A percentile compares a stretch with the other conserved stretches of the same genome.
phyloP scores from a whole-genome alignment of 768 basidiomycete species.

The Lactarius akahatsu region DNA sequence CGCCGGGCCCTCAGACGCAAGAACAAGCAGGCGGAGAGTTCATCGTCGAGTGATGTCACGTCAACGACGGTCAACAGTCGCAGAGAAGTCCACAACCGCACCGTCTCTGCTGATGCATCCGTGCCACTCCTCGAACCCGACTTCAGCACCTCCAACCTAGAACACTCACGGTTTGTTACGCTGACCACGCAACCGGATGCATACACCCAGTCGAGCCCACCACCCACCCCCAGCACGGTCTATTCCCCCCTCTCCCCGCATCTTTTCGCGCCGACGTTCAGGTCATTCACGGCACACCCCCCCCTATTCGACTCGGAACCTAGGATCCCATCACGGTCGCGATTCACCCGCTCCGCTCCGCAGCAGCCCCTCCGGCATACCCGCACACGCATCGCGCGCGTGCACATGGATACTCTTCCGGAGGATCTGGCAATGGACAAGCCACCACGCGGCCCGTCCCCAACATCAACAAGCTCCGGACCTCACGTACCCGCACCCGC shows the following conservation, averaged over 20 bases:
- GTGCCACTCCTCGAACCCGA: constrained; percentile 27
- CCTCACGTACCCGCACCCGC: constrained; percentile 3
- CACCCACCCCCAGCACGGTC: neutral
- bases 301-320: constrained; percentile 14
- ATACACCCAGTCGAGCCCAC: neutral
- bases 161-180: constrained; percentile 4
- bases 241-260: neutral
- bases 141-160: neutral
- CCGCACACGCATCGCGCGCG: constrained; percentile 21
- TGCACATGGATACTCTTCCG: constrained; percentile 27
- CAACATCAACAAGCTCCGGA: constrained; percentile 1
- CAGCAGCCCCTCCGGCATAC: constrained; percentile 25
- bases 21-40: neutral
- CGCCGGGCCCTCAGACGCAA: constrained; percentile 19
- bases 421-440: constrained; percentile 18
- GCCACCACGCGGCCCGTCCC: constrained; percentile 12
- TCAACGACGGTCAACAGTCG: constrained; percentile 10
- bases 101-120: constrained; percentile 25
- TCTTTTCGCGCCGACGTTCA: constrained; percentile 22
- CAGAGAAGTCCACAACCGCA: constrained; percentile 20
- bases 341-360: constrained; percentile 5
- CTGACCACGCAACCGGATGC: neutral
- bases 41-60: constrained; percentile 3
- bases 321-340: constrained; percentile 8
- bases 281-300: constrained; percentile 4